These are phyloP conservation scores for Dothideomycetidae sp. DNA, from an alignment of 2,329 filamentous ascomycete genomes.

Conservation along the genomic window DNA sequence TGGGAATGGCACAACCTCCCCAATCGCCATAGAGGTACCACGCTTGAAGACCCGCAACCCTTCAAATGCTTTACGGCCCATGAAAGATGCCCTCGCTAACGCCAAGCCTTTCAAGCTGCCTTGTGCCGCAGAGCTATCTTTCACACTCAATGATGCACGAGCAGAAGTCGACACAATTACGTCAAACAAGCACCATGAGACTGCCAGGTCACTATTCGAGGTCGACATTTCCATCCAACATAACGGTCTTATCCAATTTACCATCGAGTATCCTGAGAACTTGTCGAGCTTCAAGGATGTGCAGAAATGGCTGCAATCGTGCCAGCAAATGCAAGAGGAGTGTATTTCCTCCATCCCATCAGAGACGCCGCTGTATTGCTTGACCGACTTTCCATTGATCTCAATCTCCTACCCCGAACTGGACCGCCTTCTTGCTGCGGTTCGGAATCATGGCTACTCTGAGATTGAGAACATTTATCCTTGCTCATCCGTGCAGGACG, in stretches of 20 bases:
- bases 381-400: neutral
- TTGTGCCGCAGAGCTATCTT: neutral
- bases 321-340: neutral
- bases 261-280: neutral
- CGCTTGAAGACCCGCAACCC: neutral
- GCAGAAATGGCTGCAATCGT: neutral
- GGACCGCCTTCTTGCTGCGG: neutral
- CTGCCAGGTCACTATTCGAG: neutral
- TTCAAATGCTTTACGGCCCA: neutral
- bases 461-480: neutral
- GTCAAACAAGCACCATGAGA: neutral
- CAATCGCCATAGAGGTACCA: neutral
- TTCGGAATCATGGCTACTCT: neutral
- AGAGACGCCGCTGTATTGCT: neutral
- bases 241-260: neutral
- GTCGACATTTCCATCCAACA: neutral
- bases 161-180: neutral
- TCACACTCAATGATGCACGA: neutral
- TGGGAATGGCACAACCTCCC: neutral
- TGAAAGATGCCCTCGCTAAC: neutral
- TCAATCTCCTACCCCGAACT: neutral
- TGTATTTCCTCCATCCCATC: neutral
- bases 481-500: neutral
- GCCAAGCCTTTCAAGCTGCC: neutral
- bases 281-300: neutral